These are phyloP conservation scores for Chrysoporthe puriensis DNA, from an alignment of 2,329 filamentous ascomycete genomes.

Conservation along the genomic window DNA sequence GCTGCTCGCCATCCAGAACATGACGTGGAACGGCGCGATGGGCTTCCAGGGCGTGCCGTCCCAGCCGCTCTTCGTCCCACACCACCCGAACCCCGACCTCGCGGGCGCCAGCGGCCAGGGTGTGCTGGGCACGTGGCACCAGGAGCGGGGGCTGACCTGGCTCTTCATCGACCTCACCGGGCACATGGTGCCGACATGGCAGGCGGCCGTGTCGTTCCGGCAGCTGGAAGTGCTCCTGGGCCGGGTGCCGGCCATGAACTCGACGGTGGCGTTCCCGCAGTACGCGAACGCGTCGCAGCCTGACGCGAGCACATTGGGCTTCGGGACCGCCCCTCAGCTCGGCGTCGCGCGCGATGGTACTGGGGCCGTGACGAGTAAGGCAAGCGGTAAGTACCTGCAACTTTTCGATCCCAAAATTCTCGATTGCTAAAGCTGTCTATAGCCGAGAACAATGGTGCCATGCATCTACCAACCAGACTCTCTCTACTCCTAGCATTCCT, in stretches of 20 bases:
- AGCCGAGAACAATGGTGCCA: neutral
- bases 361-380: neutral
- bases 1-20: conserved; percentile 72
- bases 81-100: conserved; percentile 19
- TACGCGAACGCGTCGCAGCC: conserved; percentile 25
- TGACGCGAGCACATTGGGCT: conserved; percentile 15
- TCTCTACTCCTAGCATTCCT: neutral
- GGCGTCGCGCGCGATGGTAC: neutral
- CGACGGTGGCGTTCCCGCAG: conserved; percentile 22
- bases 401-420: neutral
- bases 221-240: conserved; percentile 26
- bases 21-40: conserved; percentile 72
- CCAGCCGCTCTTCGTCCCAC: conserved; percentile 27
- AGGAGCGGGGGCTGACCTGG: conserved; percentile 28
- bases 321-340: conserved; percentile 22
- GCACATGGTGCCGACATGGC: conserved; percentile 27
- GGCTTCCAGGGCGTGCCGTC: conserved; percentile 61
- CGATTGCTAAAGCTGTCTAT: neutral
- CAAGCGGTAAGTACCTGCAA: neutral
- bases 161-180: conserved; percentile 22
- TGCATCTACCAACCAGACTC: neutral
- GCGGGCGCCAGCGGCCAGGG: conserved; percentile 22
- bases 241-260: conserved; percentile 12
- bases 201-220: conserved; percentile 26
- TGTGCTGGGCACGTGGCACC: conserved; percentile 27